Conservation (phyloP, 305 asterid species). For the Fraxinus angustifolia region DNA sequence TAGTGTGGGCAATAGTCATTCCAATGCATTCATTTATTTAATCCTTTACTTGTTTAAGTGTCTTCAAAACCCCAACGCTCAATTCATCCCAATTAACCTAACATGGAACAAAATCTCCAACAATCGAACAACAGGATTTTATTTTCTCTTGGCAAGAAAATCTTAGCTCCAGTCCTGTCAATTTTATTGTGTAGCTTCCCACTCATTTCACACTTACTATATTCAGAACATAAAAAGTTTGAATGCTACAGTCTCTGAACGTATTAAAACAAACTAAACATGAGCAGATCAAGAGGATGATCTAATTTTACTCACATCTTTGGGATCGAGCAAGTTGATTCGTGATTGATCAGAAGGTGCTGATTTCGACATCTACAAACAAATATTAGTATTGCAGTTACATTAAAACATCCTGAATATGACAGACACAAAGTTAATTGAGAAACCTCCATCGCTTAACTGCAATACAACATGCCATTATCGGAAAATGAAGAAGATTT, state of each 20-base stretch:
- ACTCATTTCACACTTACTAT: background rate
- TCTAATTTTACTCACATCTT: slow-evolving; percentile 65
- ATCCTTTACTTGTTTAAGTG: background rate
- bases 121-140: background rate
- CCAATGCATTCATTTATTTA: background rate
- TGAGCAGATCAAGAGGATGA: background rate
- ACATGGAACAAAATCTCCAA: background rate
- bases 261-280: background rate
- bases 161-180: background rate
- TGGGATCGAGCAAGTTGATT: slow-evolving; percentile 85
- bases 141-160: background rate
- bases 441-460: slow-evolving; percentile 5
- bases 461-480: background rate
- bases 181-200: background rate
- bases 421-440: background rate
- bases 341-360: slow-evolving; percentile 96
- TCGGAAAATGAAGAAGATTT: background rate
- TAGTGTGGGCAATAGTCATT: background rate
- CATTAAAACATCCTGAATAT: slow-evolving; percentile 18
- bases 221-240: background rate
- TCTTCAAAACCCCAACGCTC: background rate
- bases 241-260: slow-evolving; percentile 1
- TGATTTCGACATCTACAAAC: slow-evolving; percentile 86
- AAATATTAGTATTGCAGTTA: slow-evolving; percentile 19
- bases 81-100: background rate